Evolutionary conservation across 441 rosid genomes (phyloP).

Genomic region (Macaranga tanarius): DNA sequence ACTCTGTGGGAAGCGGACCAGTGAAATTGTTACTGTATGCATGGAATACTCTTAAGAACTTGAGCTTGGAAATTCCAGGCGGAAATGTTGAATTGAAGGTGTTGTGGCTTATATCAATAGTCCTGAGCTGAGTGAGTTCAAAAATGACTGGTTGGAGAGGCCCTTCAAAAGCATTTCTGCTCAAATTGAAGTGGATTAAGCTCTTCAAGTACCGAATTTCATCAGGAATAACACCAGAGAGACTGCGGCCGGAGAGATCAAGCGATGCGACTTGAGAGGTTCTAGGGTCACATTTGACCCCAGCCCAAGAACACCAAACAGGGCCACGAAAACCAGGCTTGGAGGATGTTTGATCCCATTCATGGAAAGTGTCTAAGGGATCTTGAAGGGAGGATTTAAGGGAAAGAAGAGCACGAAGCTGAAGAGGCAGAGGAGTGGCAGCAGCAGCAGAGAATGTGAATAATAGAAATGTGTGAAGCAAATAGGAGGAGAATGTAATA

Average conservation of each 20-base stretch:
- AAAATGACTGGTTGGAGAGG: constrained; percentile 53
- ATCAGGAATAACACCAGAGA: constrained; percentile 62
- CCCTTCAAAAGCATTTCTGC: constrained; percentile 66
- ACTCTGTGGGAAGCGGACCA: constrained; percentile 60
- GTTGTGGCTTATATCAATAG: constrained; percentile 83
- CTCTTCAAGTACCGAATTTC: constrained; percentile 58
- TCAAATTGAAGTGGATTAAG: constrained; percentile 68
- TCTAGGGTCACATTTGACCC: constrained; percentile 53
- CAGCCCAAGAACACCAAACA: constrained; percentile 88
- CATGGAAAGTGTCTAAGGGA: constrained; percentile 54
- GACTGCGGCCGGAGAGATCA: constrained; percentile 68
- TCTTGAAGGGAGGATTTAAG: constrained; percentile 63
- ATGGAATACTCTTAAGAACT: constrained; percentile 52
- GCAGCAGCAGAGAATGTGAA: constrained; percentile 15
- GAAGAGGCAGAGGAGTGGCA: constrained; percentile 47
- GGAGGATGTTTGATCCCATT: constrained; percentile 56
- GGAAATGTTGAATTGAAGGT: constrained; percentile 69
- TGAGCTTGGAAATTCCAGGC: constrained; percentile 70
- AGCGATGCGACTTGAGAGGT: constrained; percentile 57
- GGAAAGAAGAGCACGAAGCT: constrained; percentile 68
- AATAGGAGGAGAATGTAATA: constrained; percentile 30
- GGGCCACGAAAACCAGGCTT: constrained; percentile 33
- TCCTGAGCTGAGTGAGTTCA: constrained; percentile 49
- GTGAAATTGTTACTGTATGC: constrained; percentile 81
- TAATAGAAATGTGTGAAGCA: constrained; percentile 19